These are phyloP conservation scores for Elsinoe australis DNA, from an alignment of 2,329 filamentous ascomycete species.

Conservation along the genomic window DNA sequence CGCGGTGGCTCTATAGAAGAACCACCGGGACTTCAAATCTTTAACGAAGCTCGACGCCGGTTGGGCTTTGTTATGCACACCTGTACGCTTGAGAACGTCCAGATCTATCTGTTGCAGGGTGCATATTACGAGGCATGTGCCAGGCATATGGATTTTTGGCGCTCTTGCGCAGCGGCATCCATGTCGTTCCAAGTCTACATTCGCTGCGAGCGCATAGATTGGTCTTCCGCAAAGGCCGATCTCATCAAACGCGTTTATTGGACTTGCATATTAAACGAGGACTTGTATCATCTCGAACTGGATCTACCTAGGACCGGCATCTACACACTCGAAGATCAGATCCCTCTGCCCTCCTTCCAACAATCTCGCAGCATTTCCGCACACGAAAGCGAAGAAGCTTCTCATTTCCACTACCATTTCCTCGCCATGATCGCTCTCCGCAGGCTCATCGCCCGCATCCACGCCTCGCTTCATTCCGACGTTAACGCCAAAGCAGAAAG, in stretches of 20 bases:
- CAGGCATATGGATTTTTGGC: conserved; percentile 51
- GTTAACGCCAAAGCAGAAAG: conserved; percentile 26
- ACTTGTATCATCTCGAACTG: conserved; percentile 50
- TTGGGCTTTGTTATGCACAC: conserved; percentile 51
- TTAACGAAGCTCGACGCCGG: conserved; percentile 55
- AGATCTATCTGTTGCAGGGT: conserved; percentile 50
- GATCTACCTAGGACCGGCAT: conserved; percentile 51
- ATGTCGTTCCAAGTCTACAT: conserved; percentile 51
- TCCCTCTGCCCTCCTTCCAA: conserved; percentile 49
- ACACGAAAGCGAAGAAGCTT: conserved; percentile 43
- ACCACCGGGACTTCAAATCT: conserved; percentile 52
- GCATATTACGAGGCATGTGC: conserved; percentile 50
- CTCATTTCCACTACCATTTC: conserved; percentile 50
- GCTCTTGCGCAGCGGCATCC: conserved; percentile 49
- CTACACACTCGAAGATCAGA: conserved; percentile 45
- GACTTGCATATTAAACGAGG: conserved; percentile 51
- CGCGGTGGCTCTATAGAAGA: conserved; percentile 43
- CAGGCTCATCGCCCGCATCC: conserved; percentile 46
- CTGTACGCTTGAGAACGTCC: conserved; percentile 52
- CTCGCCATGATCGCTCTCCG: conserved; percentile 53
- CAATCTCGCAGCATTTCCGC: conserved; percentile 36
- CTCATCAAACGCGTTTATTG: conserved; percentile 50
- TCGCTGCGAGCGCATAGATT: conserved; percentile 41
- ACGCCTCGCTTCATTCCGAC: conserved; percentile 41
- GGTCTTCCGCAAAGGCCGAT: conserved; percentile 43